Base-by-base conservation (phyloP, 441 rosid species). In the Dalechampia spathulata region DNA sequence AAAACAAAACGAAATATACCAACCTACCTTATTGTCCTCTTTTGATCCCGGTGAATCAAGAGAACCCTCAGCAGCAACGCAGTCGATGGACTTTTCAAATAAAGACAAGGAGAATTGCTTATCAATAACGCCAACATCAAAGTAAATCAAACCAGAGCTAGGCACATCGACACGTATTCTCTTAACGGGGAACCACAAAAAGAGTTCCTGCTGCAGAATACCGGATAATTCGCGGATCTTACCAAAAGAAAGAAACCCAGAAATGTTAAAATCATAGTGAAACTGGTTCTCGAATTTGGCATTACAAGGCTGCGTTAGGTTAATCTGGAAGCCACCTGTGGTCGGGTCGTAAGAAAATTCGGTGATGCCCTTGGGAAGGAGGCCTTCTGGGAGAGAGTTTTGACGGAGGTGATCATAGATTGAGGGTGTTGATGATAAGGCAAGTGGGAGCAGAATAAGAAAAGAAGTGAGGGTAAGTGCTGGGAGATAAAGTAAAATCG, bases 111-210 rank as follows among this genome's bases (percentile, higher is more conserved):
- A 75, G 55, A 83, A 89, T 56, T 89, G 96, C 77, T 92, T 89
- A 20, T 20, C 73, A 55, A 89, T 87, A 51, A 89, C 96, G 36
- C 96, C 95, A n/a, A 89, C 94, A 39, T 92, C 97, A 54, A 92
- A 92, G 64, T 83, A 80, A 10, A 92, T 92, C 22, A 92, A 65
- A 5, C 99, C 99, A 16, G 99, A 92, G 65, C 86, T 82, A 0
- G 97, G 97, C 2, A 85, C 71, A 58, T 92, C 99, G 40, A 89
- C 96, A 19, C 87, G 80, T 20, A 92, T 83, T 39, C 75, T 78
- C 61, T 79, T 85, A 7, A 92, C 97, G 14, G 83, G 90, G 63
- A 92, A 82, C 96, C 97, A 92, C 21, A 92, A 68, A 57, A 89
- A 92, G 1, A 92, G 67, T 60, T 89, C 97, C 69, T 89, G 90